These are phyloP conservation scores for Musa beccarii DNA, from an alignment of 176 grass and related monocot species.

Conservation along the genomic window DNA sequence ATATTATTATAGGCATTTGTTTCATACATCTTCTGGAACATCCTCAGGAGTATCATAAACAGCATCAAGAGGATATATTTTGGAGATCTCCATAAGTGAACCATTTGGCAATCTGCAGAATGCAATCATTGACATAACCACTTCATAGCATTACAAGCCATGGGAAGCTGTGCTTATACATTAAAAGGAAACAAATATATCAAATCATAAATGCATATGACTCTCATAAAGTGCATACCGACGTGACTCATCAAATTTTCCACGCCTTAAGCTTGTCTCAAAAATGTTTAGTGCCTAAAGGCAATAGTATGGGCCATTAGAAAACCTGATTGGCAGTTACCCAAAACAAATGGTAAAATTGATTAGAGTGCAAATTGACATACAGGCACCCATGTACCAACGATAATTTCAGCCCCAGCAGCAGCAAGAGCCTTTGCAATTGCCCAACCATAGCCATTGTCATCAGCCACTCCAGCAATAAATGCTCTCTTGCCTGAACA, in stretches of 20 bases:
- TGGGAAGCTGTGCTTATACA: background rate
- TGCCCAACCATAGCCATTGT: slow-evolving; percentile 99
- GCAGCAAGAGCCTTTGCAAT: slow-evolving; percentile 95
- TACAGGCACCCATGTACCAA: slow-evolving; percentile 99
- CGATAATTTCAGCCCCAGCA: slow-evolving; percentile 88
- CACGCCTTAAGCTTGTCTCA: slow-evolving; percentile 47
- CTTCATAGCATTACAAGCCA: background rate
- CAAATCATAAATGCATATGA: background rate
- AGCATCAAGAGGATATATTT: slow-evolving; percentile 91
- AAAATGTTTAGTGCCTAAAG: slow-evolving; percentile 56
- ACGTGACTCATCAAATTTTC: slow-evolving; percentile 53
- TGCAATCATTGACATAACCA: slow-evolving; percentile 12
- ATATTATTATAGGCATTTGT: slow-evolving; percentile 13
- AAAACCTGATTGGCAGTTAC: background rate
- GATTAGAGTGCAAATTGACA: slow-evolving; percentile 16
- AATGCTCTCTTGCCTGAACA: slow-evolving; percentile 83
- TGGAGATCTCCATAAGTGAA: slow-evolving; percentile 86
- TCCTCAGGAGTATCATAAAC: slow-evolving; percentile 79
- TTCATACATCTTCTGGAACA: slow-evolving; percentile 85
- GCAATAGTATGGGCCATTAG: background rate
- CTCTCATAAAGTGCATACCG: slow-evolving; percentile 23
- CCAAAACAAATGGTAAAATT: background rate
- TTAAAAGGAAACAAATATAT: background rate
- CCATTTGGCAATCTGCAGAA: slow-evolving; percentile 69
- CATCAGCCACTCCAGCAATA: slow-evolving; percentile 96